Evolutionary conservation across 179 eudicot species (phyloP).

Genomic region (Beta lomatogona): DNA sequence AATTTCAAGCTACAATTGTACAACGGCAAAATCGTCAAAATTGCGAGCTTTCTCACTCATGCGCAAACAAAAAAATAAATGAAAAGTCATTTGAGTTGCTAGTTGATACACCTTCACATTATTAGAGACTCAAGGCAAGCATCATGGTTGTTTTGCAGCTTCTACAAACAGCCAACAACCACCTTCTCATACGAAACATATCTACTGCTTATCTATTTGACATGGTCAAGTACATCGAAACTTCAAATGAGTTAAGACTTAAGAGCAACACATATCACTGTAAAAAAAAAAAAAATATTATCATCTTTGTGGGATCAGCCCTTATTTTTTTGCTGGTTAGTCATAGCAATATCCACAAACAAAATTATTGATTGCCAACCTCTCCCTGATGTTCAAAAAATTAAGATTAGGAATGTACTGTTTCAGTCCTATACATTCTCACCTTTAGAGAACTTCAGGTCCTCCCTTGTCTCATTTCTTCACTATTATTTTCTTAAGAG

Average conservation of each 20-base stretch:
- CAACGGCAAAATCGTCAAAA: not conserved
- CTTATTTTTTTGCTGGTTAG: not conserved
- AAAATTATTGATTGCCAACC: too few relatives aligned
- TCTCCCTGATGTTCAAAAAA: not conserved
- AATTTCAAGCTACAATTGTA: not conserved
- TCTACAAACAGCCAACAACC: not conserved
- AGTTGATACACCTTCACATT: not conserved
- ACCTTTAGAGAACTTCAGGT: not conserved
- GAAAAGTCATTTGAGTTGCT: not conserved
- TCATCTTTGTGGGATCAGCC: not conserved
- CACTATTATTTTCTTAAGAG: too few relatives aligned
- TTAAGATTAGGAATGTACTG: not conserved
- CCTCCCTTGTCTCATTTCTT: too few relatives aligned
- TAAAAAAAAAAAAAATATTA: too few relatives aligned
- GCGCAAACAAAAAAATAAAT: not conserved
- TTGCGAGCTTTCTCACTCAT: not conserved
- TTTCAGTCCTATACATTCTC: not conserved
- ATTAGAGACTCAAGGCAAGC: not conserved
- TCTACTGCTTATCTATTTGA: not conserved
- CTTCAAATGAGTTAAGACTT: not conserved
- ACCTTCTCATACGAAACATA: not conserved
- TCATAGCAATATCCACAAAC: not conserved
- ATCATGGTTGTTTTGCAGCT: not conserved
- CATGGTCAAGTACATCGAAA: not conserved
- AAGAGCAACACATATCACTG: not conserved